phyloP scores from a whole-genome alignment of 2,329 filamentous ascomycete species.

The Apiospora saccharicola region DNA sequence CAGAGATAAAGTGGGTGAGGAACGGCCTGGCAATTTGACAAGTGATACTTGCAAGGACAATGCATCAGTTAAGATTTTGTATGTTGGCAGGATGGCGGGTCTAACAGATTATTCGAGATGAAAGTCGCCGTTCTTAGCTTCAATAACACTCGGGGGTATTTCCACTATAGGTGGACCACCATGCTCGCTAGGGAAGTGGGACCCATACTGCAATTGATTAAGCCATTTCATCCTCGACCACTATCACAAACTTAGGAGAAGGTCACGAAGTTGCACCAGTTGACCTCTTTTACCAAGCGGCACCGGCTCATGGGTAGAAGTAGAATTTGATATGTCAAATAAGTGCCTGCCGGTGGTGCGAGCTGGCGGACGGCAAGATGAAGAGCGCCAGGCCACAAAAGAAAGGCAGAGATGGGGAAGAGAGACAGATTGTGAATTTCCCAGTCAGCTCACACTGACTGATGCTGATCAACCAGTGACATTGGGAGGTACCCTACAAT shows the following conservation, averaged over 20 bases:
- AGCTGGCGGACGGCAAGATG: background rate
- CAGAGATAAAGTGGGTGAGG: conserved; percentile 1
- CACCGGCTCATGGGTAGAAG: background rate
- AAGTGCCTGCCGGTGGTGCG: background rate
- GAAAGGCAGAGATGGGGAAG: background rate
- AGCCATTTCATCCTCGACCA: conserved; percentile 7
- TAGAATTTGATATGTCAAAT: background rate
- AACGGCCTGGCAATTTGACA: conserved; percentile 16
- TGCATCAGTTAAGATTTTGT: conserved; percentile 11
- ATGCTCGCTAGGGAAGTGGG: conserved; percentile 1
- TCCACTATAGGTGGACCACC: conserved; percentile 11
- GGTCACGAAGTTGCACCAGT: background rate
- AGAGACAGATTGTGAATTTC: conserved; percentile 11
- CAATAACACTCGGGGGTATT: conserved; percentile 21
- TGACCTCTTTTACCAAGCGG: background rate
- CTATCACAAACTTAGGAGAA: background rate
- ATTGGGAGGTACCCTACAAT: conserved; percentile 15
- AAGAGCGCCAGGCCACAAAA: background rate
- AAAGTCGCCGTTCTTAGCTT: conserved; percentile 11
- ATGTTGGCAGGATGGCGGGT: background rate
- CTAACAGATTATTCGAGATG: conserved; percentile 16
- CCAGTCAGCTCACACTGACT: conserved; percentile 6
- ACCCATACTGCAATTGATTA: background rate
- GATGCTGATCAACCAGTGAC: conserved; percentile 12
- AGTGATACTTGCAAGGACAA: conserved; percentile 3